Conservation (phyloP, 768 basidiomycete species). For the Amanita fuliginea region DNA sequence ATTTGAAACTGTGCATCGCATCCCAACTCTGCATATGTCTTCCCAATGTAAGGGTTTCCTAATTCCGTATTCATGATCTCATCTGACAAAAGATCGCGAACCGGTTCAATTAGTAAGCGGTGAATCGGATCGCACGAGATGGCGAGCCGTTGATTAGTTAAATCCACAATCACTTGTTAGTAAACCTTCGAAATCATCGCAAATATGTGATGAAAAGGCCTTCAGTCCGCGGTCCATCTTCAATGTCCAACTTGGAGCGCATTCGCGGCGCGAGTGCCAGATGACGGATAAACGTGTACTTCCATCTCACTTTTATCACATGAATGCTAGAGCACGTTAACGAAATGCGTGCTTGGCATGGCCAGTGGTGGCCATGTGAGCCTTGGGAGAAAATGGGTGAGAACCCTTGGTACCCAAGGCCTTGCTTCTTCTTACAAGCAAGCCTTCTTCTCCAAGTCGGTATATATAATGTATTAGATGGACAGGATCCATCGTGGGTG, state of each 20-base stretch:
- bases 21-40: no score
- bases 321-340: no score
- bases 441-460: neutral
- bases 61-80: neutral
- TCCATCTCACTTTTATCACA: neutral
- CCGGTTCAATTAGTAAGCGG: neutral
- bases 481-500: slow-evolving; percentile 26
- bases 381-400: neutral
- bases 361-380: neutral
- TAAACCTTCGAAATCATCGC: neutral
- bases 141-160: neutral
- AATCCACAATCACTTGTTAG: no score
- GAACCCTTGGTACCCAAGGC: neutral
- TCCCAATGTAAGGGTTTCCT: neutral
- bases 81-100: neutral
- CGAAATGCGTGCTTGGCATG: neutral
- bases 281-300: neutral
- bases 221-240: neutral
- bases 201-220: neutral
- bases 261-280: neutral
- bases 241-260: neutral
- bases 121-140: no score
- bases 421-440: neutral
- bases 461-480: slow-evolving; percentile 40
- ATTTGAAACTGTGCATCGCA: neutral